phyloP scores from a whole-genome alignment of 2,329 filamentous ascomycete genomes.

The Tolypocladium capitatum region DNA sequence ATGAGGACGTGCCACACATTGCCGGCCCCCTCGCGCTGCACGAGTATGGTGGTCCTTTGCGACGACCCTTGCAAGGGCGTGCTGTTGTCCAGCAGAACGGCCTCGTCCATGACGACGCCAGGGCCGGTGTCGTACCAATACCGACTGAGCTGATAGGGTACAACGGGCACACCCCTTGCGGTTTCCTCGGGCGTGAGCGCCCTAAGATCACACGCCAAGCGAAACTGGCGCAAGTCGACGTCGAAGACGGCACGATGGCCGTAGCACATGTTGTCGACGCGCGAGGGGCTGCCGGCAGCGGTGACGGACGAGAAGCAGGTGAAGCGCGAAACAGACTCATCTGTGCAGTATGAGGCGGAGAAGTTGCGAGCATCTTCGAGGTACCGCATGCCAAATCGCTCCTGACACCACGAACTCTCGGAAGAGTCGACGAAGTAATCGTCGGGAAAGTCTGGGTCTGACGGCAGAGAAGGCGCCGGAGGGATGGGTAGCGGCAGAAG shows the following conservation, averaged over 20 bases:
- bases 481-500: too few relatives aligned
- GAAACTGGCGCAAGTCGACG: not conserved
- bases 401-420: constrained; percentile 2
- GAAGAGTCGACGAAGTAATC: not conserved
- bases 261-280: constrained; percentile 3
- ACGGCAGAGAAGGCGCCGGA: not conserved
- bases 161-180: not conserved
- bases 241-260: constrained; percentile 2
- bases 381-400: constrained; percentile 7
- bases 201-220: not conserved
- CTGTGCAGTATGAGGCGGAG: constrained; percentile 11
- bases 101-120: constrained; percentile 9
- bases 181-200: not conserved
- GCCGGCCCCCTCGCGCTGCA: constrained; percentile 19
- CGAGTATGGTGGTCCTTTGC: constrained; percentile 9
- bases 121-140: constrained; percentile 21
- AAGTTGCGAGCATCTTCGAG: constrained; percentile 12
- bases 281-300: not conserved
- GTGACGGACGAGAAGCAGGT: constrained; percentile 6
- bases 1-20: constrained; percentile 22
- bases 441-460: not conserved
- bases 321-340: constrained; percentile 8
- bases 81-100: constrained; percentile 4
- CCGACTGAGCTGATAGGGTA: constrained; percentile 4
- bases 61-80: not conserved